These are phyloP conservation scores for Madurella mycetomatis DNA, from an alignment of 2,329 filamentous ascomycete species.

Conservation along the genomic window DNA sequence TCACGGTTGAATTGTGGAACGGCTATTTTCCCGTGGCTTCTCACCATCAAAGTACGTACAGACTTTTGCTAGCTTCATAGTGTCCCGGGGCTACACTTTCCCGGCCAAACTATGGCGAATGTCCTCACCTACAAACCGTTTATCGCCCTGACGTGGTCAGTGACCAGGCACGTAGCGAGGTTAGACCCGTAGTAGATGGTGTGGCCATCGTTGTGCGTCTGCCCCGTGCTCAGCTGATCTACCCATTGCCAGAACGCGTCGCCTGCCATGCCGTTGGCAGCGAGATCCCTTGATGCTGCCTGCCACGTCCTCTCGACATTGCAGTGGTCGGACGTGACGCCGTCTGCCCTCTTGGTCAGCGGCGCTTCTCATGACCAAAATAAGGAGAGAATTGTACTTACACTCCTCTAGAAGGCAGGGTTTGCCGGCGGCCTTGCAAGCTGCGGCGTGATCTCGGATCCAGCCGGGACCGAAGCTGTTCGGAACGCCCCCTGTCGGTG, in stretches of 20 bases:
- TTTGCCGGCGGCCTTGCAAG: conserved; percentile 37
- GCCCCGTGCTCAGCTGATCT: conserved; percentile 38
- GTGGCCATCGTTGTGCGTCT: conserved; percentile 40
- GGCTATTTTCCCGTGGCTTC: neutral
- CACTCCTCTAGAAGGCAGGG: conserved; percentile 40
- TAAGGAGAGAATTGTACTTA: conserved; percentile 25
- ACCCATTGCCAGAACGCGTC: conserved; percentile 42
- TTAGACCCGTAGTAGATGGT: conserved; percentile 41
- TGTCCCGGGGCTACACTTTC: too few relatives aligned
- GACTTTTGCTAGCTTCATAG: too few relatives aligned
- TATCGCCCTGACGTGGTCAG: conserved; percentile 39
- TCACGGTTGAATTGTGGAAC: conserved; percentile 13
- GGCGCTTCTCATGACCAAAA: neutral
- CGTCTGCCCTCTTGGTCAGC: conserved; percentile 20
- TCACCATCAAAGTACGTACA: too few relatives aligned
- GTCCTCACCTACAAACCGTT: conserved; percentile 1
- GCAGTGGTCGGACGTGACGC: conserved; percentile 24
- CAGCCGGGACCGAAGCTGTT: conserved; percentile 35
- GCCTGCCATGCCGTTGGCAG: conserved; percentile 31
- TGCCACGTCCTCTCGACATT: conserved; percentile 30
- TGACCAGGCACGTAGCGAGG: conserved; percentile 42
- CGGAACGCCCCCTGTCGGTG: conserved; percentile 29
- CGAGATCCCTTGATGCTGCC: conserved; percentile 28
- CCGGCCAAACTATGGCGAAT: too few relatives aligned
- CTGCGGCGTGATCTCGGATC: conserved; percentile 36